Evolutionary conservation across 768 basidiomycete genomes (phyloP), one percentile per base, ranked within the genome.

Genomic region (Pulveroboletus ravenelii): DNA sequence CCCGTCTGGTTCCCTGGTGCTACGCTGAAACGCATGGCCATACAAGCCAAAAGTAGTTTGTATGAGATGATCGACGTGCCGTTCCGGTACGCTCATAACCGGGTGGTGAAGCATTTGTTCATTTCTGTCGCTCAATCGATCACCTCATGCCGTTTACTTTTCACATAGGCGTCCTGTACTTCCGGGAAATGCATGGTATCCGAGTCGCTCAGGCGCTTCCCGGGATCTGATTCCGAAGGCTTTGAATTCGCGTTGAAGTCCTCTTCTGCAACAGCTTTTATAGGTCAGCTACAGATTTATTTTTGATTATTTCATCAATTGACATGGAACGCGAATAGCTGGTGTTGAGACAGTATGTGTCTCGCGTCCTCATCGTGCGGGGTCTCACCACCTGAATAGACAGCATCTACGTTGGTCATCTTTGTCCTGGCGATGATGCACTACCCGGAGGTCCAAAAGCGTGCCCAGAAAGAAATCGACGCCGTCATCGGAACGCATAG

Each of bases 1-100:
- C 65, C 65, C 10, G 42, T 44, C 14, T 73, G 70, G 72, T 62
- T 73, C 36, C 70, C 70, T 3, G 72, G 70, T 5, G 71, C 72
- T 17, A 59, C 51, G 14, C 54, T 68, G 31, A 69, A 57, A 53
- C 60, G 62, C 34, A 55, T 61, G 52, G 68, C 70, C 12, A 41
- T 53, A 18, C 59, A 60, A 38, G 71, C 66, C 10, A 69, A 55
- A 35, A 63, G 50, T 6, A 67, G 59, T 46, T 34, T 67, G 17
- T 47, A 58, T 27, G 57, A 61, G 25, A 69, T 69, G 67, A 50
- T 63, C 30, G 56, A 67, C 2, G 52, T 58, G 2, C 67, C 65
- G 12, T 69, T 69, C 44, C 47, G 43, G 39, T 67, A 67, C 55
- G 65, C 66, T 38, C 53, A 50, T 39, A 54, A 65, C 9, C 57